Base-by-base conservation (phyloP, 2,329 filamentous ascomycete species). In the Blastomyces emzantsi region DNA sequence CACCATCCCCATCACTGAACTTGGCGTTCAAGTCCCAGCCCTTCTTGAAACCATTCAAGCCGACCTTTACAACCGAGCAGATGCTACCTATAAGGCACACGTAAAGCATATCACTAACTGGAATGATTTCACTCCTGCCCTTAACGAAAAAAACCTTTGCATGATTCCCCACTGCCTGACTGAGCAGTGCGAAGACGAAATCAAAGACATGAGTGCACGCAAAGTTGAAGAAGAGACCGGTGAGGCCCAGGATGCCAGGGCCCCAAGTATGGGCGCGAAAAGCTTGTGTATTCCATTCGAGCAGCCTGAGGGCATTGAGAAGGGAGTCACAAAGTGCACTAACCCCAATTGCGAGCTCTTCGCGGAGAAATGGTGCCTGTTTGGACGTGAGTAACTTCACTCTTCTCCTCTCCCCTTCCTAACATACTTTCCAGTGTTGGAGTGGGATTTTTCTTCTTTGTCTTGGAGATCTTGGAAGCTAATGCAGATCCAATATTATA, bases 81-180 rank as follows among this genome's bases (percentile, higher is more conserved):
- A 95, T 68, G 82, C 83, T 66, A 81, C 88, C 8, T 99, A 90
- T 83, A 83, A 86, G 59, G 82, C 87, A 66, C 93, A 97, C 80
- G 87, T 92, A 66, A 83, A 94, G 70, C 80, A 89, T 67, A 82
- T 97, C 69, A 90, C 85, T 59, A 85, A 92, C 69, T 99, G 94
- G 94, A 87, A 90, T 49, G 88, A 96, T 62, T 95, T 99, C 63
- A 85, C 94, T 56, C 93, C 94, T 8, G 87, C 90, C 0, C 85
- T 99, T 51, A 94, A 99, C 76, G 81, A 84, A 74, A 96, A 95
- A 84, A 96, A 97, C 73, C 87, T 97, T 54, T 87, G 95, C 54
- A 81, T 97, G 65, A 95, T 97, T 68, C 93, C 93, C 62, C 90
- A 91, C 81, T 99, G 95, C 75, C 81, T 92, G 66, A 89, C 85